Base-by-base conservation (phyloP, 2,329 filamentous ascomycete genomes). In the Ophiosphaerella narmari region DNA sequence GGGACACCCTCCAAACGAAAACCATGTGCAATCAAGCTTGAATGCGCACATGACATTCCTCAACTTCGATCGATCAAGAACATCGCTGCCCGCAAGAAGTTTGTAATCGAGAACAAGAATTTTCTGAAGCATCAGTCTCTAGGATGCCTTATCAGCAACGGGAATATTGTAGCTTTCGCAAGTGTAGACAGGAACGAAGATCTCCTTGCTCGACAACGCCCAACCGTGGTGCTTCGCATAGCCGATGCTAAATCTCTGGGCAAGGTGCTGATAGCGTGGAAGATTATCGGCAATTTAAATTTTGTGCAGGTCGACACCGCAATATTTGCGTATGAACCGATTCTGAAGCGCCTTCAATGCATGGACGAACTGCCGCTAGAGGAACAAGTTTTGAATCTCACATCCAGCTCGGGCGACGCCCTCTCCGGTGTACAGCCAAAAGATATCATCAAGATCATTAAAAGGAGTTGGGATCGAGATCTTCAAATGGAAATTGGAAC, bases 271-370 rank as follows among this genome's bases (percentile, higher is more conserved):
- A 36, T 73, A 23, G 42, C 52, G 2, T 64, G 61, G 40, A 71
- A 65, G 34, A 18, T 24, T 1, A 56, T 67, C 0, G 39, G 54
- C 23, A 32, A 72, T 16, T 61, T 81, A 11, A 60, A 74, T 4
- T 85, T 90, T 38, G 66, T 86, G 0, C 70, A 85, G 2, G 81
- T 90, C 0, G 81, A 88, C 36, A 86, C 87, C 0, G 77, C 87
- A 0, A 78, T 86, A 0, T 91, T 90, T 63, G 84, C 87, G 0
- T 89, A 85, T 47, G 84, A 89, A 46, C 88, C 88, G 0, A 78
- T 91, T 1, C 66, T 91, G 4, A 69, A 79, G 40, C 78, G 82
- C 1, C 72, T 91, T 1, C 80, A 88, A 62, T 69, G 75, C 0
- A 82, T 84, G 21, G 72, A 65, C 0, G 78, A 84, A 2, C 46